A percentile compares a stretch with the other conserved stretches of the same genome.
These are phyloP conservation scores for Nicotiana noctiflora DNA, from an alignment of 257 asterid species.

Conservation along the genomic window DNA sequence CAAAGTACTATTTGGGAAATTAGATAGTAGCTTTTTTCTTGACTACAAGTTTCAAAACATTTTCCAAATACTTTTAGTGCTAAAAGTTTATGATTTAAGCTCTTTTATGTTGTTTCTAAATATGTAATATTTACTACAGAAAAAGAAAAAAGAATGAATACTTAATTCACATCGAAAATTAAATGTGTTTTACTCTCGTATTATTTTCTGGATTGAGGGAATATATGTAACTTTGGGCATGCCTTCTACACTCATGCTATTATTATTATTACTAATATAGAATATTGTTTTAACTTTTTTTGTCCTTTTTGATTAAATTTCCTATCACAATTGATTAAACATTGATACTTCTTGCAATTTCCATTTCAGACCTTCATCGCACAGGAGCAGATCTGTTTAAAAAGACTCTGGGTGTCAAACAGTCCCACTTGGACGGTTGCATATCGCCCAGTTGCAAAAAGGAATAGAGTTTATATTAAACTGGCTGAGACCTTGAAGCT, in stretches of 20 bases:
- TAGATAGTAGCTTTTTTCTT: neutral
- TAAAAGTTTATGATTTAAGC: neutral
- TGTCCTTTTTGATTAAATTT: neutral
- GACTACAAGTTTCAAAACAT: neutral
- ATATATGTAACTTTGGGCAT: neutral
- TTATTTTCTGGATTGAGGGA: neutral
- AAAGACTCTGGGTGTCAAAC: constrained; percentile 67
- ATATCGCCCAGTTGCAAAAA: constrained; percentile 46
- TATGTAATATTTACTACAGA: too few relatives aligned
- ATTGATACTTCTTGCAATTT: neutral
- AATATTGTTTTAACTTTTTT: neutral
- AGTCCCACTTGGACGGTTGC: constrained; percentile 58
- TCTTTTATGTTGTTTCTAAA: neutral
- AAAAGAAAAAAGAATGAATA: too few relatives aligned
- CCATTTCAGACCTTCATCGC: constrained; percentile 77
- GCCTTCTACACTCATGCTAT: neutral
- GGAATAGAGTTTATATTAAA: constrained; percentile 58
- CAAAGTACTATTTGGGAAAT: neutral
- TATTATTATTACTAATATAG: neutral
- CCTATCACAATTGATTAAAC: neutral
- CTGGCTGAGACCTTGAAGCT: constrained; percentile 41
- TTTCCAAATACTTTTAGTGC: neutral
- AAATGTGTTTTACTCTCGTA: neutral
- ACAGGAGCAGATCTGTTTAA: constrained; percentile 81
- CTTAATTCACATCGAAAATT: neutral